Conservation (phyloP, 179 eudicot species). For the Amaranthus tricolor region DNA sequence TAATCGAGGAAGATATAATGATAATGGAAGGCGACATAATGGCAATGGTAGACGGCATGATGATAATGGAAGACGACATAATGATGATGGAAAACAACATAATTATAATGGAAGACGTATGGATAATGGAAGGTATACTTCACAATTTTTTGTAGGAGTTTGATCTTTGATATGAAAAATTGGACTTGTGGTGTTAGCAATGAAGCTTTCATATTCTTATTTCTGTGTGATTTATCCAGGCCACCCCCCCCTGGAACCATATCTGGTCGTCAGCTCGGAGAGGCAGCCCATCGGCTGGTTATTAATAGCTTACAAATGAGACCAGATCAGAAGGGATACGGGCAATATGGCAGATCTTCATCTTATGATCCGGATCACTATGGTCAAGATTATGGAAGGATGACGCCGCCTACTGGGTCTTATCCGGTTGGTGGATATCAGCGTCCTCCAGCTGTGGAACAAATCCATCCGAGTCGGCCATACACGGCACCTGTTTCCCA, state of each 20-base stretch:
- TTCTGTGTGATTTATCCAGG: slow-evolving; percentile 28
- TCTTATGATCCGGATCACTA: slow-evolving; percentile 25
- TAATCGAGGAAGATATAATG: slow-evolving; percentile 33
- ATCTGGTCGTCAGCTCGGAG: slow-evolving; percentile 79
- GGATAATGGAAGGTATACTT: slow-evolving; percentile 12
- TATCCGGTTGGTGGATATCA: slow-evolving; percentile 32
- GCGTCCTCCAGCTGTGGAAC: slow-evolving; percentile 20
- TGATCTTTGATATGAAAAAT: not conserved
- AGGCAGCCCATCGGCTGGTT: slow-evolving; percentile 86
- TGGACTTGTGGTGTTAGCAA: not conserved
- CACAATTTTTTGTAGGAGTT: no score
- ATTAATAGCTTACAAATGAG: slow-evolving; percentile 61
- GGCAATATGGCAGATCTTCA: slow-evolving; percentile 23
- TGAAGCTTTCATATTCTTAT: not conserved
- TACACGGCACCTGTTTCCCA: slow-evolving; percentile 27
- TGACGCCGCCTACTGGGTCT: slow-evolving; percentile 22
- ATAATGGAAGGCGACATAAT: slow-evolving; percentile 38
- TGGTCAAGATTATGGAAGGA: slow-evolving; percentile 28
- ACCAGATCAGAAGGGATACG: slow-evolving; percentile 32
- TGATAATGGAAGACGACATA: slow-evolving; percentile 15
- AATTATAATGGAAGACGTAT: not conserved
- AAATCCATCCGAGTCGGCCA: slow-evolving; percentile 29
- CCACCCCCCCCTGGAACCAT: slow-evolving; percentile 47
- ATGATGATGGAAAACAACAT: slow-evolving; percentile 7
- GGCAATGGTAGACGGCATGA: slow-evolving; percentile 47